These are phyloP conservation scores for Eucalyptus curtisii DNA, from an alignment of 345 rosid species.

Conservation along the genomic window DNA sequence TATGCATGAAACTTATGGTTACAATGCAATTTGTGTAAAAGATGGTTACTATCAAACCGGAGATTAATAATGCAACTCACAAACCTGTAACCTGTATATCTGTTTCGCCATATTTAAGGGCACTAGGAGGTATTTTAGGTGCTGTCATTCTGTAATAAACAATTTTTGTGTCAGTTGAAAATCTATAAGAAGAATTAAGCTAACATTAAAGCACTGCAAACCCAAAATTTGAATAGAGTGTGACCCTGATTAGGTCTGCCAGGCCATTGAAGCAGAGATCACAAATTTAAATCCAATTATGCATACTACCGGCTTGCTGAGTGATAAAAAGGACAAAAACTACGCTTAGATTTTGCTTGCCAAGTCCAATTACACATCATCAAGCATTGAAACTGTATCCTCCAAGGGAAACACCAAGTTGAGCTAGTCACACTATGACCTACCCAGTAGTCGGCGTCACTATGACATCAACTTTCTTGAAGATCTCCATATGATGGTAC, in stretches of 20 bases:
- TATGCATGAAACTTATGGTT: neutral
- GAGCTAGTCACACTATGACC: neutral
- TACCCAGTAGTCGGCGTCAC: constrained; percentile 88
- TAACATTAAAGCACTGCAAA: neutral
- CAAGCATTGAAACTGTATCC: neutral
- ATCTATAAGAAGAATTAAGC: neutral
- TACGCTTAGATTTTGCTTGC: neutral
- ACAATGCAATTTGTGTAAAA: neutral
- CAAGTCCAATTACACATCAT: neutral
- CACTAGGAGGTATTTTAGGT: neutral
- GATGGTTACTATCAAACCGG: neutral
- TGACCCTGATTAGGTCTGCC: neutral
- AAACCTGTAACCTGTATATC: constrained; percentile 62
- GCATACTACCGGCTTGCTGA: neutral
- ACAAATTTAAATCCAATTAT: neutral
- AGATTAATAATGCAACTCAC: neutral
- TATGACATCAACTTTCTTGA: constrained; percentile 72
- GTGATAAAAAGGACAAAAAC: neutral
- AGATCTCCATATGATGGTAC: constrained; percentile 76
- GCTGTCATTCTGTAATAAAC: constrained; percentile 15
- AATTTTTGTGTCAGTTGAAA: neutral
- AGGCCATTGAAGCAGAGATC: neutral
- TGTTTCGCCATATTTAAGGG: neutral
- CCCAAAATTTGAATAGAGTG: neutral
- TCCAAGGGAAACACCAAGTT: neutral